Percentiles rank a stretch among this genome's conserved stretches.
These are phyloP conservation scores for Aspergillus heteromorphus DNA, from an alignment of 495 filamentous ascomycete species.

Conservation along the genomic window DNA sequence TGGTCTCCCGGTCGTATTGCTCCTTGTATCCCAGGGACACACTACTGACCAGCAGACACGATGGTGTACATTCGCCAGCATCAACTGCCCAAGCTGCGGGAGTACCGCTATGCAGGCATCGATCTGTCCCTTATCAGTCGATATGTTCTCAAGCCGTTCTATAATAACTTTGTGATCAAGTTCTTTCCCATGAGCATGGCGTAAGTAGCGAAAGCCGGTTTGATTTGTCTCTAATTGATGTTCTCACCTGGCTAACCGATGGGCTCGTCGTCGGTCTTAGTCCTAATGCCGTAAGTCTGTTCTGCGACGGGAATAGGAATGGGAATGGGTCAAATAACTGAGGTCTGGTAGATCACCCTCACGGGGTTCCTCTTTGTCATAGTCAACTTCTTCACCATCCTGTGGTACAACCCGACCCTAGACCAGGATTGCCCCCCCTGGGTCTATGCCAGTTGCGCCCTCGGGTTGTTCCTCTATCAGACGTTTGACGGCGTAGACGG, in stretches of 20 bases:
- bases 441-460: constrained; percentile 90
- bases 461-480: constrained; percentile 92
- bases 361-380: constrained; percentile 89
- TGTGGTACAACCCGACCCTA: constrained; percentile 94
- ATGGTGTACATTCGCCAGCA: constrained; percentile 92
- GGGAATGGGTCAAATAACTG: constrained; percentile 6
- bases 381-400: constrained; percentile 82
- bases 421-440: constrained; percentile 89
- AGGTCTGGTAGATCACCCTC: constrained; percentile 65
- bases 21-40: background rate
- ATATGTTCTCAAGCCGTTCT: constrained; percentile 95
- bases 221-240: constrained; percentile 5
- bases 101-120: constrained; percentile 88
- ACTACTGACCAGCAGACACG: constrained; percentile 8
- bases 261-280: constrained; percentile 25
- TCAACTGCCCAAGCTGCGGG: constrained; percentile 75
- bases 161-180: constrained; percentile 88
- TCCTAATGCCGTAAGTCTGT: constrained; percentile 54
- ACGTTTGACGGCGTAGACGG: constrained; percentile 98
- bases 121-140: constrained; percentile 85
- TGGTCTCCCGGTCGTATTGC: background rate
- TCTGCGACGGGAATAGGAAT: background rate
- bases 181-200: constrained; percentile 96
- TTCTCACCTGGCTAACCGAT: constrained; percentile 20
- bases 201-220: constrained; percentile 42